Percentiles rank a stretch among this genome's conserved stretches.
These are phyloP conservation scores for Pseudonitzschia multistriata DNA, from an alignment of 108 stramenopile species.

Conservation along the genomic window DNA sequence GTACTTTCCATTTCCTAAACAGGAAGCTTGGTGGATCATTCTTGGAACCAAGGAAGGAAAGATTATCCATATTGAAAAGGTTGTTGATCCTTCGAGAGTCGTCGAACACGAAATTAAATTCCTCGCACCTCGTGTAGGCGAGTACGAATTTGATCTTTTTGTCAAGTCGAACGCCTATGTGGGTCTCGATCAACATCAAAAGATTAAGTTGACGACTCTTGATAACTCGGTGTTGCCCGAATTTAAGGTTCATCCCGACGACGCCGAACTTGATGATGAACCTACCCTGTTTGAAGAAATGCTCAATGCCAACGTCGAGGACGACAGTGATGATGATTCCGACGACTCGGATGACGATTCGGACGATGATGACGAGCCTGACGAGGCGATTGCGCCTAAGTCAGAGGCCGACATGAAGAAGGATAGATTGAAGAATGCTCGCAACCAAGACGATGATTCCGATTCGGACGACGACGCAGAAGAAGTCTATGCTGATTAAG, in stretches of 20 bases:
- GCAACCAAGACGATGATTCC: constrained; percentile 77
- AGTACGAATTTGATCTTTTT: constrained; percentile 86
- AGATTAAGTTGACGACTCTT: constrained; percentile 72
- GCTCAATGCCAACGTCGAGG: constrained; percentile 88
- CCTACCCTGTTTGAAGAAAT: constrained; percentile 98
- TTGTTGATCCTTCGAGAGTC: constrained; percentile 56
- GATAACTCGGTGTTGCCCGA: constrained; percentile 90
- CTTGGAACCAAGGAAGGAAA: constrained; percentile 90
- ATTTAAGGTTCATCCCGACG: constrained; percentile 95
- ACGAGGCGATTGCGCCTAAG: constrained; percentile 60
- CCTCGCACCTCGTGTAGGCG: constrained; percentile 87
- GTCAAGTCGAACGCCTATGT: constrained; percentile 94
- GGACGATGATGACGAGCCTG: constrained; percentile 41
- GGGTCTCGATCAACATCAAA: constrained; percentile 82
- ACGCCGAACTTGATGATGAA: constrained; percentile 96
- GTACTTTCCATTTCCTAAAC: constrained; percentile 81
- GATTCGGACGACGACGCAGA: constrained; percentile 78
- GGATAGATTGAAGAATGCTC: constrained; percentile 72
- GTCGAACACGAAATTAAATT: constrained; percentile 95
- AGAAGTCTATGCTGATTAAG: constrained; percentile 68
- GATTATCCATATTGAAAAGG: constrained; percentile 91
- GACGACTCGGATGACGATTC: constrained; percentile 46
- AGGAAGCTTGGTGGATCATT: constrained; percentile 96
- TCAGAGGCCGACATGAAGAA: constrained; percentile 84
- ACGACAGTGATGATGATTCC: constrained; percentile 78